Conservation (phyloP, 2,329 filamentous ascomycete genomes). For the Diplodia mutila region DNA sequence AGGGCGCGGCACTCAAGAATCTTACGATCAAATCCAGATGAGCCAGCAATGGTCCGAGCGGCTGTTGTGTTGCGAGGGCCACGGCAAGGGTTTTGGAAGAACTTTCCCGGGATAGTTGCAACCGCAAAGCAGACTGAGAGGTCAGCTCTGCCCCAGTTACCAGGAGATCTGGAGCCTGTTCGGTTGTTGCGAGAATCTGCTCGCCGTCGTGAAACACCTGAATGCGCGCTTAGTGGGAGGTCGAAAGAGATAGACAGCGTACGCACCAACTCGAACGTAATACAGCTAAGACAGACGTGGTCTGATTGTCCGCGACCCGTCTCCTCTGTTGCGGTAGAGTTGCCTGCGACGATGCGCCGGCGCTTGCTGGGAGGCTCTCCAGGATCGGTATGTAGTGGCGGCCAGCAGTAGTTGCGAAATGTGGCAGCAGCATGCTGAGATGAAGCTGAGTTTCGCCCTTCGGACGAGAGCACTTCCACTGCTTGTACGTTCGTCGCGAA, state of each 20-base stretch:
- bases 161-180: not conserved
- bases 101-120: not conserved
- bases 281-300: not conserved
- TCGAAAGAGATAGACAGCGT: too few relatives aligned
- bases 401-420: slow-evolving; percentile 9
- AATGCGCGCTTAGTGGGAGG: not conserved
- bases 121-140: not conserved
- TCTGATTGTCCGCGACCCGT: too few relatives aligned
- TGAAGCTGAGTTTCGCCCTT: not conserved
- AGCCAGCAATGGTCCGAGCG: not conserved
- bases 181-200: not conserved
- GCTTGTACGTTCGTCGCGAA: not conserved
- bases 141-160: not conserved
- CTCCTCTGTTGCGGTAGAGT: not conserved
- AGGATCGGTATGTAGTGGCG: slow-evolving; percentile 3
- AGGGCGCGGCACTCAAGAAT: not conserved
- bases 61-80: not conserved
- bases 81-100: not conserved
- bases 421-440: not conserved
- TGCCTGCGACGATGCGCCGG: not conserved
- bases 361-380: slow-evolving; percentile 14
- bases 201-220: not conserved
- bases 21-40: slow-evolving; percentile 6
- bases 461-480: not conserved
- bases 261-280: slow-evolving; percentile 1